These are phyloP conservation scores for Rosa hybrid DNA, from an alignment of 331 rosid species.

Conservation along the genomic window DNA sequence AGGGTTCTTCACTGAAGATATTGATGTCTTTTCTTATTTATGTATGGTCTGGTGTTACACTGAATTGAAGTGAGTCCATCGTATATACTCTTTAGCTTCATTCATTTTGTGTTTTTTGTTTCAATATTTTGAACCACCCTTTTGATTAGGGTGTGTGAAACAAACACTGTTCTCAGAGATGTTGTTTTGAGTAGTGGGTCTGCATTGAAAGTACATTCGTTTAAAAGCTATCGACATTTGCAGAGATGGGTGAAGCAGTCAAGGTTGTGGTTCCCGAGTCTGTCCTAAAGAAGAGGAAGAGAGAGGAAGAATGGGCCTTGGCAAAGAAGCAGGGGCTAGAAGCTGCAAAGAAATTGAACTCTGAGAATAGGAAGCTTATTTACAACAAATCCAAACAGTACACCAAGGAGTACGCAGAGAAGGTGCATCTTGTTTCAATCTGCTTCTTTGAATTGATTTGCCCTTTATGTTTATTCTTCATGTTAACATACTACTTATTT, in stretches of 20 bases:
- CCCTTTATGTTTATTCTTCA: background rate
- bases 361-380: constrained; percentile 65
- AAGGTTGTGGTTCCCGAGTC: constrained; percentile 70
- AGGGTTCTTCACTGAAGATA: no score
- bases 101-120: no score
- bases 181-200: background rate
- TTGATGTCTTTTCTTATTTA: no score
- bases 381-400: constrained; percentile 70
- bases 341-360: constrained; percentile 61
- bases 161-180: no score
- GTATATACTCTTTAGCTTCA: no score
- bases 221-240: background rate
- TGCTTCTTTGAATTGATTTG: no score
- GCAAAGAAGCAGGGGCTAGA: constrained; percentile 50
- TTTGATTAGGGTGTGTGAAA: background rate
- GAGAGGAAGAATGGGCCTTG: constrained; percentile 78
- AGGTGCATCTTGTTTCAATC: constrained; percentile 33
- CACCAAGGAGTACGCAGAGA: constrained; percentile 51
- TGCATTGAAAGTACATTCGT: background rate
- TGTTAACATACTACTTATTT: background rate
- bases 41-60: no score
- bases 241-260: constrained; percentile 71
- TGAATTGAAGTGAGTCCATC: no score
- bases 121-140: no score
- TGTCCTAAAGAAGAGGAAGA: constrained; percentile 73